phyloP scores from a whole-genome alignment of 371 early-diverging fungal species.

The Saksenaea vasiformis region DNA sequence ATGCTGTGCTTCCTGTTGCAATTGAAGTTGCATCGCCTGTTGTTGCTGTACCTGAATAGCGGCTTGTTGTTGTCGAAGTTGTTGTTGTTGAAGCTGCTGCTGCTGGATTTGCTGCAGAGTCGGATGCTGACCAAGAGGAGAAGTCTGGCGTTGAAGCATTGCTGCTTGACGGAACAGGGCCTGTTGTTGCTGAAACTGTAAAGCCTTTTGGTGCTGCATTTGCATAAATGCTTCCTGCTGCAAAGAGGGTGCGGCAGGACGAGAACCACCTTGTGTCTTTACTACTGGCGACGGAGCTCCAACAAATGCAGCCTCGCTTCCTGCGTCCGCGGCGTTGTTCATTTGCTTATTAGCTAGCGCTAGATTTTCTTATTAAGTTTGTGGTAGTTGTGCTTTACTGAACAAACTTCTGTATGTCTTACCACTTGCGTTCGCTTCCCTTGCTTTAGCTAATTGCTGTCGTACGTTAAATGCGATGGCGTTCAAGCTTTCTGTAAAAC shows the following conservation, averaged over 20 bases:
- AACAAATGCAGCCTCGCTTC: constrained; percentile 8
- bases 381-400: background rate
- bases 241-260: constrained; percentile 4
- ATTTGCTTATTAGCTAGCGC: background rate
- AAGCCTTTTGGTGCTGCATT: constrained; percentile 19
- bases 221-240: constrained; percentile 8
- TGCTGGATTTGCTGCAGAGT: constrained; percentile 2
- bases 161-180: constrained; percentile 2
- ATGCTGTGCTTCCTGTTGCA: constrained; percentile 7
- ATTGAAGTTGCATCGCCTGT: constrained; percentile 6
- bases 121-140: background rate
- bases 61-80: constrained; percentile 1
- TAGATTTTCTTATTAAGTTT: constrained; percentile 17
- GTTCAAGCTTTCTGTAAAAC: constrained; percentile 20
- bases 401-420: constrained; percentile 8
- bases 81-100: background rate
- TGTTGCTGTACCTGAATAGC: constrained; percentile 8
- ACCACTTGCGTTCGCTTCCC: constrained; percentile 10
- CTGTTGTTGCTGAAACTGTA: constrained; percentile 15
- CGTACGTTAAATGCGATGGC: constrained; percentile 27
- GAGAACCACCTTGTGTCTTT: constrained; percentile 10
- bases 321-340: constrained; percentile 6
- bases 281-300: constrained; percentile 14
- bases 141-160: background rate
- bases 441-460: constrained; percentile 11